phyloP scores from a whole-genome alignment of 306 rosid species.

The Quercus engelmannii region DNA sequence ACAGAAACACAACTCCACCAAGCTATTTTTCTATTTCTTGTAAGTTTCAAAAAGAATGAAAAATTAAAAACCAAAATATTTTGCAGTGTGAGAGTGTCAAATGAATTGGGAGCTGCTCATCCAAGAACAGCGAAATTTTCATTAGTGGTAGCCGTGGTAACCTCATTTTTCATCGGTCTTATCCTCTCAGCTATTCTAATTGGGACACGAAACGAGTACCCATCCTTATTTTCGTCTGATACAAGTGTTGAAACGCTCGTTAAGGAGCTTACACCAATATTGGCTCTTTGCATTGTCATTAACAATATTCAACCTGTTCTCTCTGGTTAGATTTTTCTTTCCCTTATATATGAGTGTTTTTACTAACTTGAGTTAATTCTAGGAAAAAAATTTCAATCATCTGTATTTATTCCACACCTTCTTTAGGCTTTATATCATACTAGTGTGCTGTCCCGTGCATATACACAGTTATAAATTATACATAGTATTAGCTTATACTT shows the following conservation, averaged over 20 bases:
- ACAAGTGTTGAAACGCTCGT: constrained; percentile 44
- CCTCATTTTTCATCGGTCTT: constrained; percentile 37
- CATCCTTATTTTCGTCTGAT: constrained; percentile 51
- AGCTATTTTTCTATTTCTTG: background rate
- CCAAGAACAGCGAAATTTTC: constrained; percentile 86
- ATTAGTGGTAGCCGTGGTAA: constrained; percentile 57
- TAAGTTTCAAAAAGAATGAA: background rate
- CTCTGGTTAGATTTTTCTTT: constrained; percentile 33
- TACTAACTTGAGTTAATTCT: background rate
- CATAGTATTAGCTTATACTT: too few relatives aligned
- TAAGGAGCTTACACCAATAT: constrained; percentile 57
- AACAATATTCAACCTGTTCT: constrained; percentile 83
- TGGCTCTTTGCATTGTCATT: constrained; percentile 63
- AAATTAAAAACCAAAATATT: background rate
- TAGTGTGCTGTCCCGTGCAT: fast-evolving
- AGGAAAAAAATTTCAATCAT: too few relatives aligned
- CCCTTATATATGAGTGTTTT: background rate
- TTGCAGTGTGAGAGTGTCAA: constrained; percentile 83
- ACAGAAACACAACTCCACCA: background rate
- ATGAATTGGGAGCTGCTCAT: constrained; percentile 83
- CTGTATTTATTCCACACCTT: background rate
- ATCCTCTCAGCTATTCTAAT: constrained; percentile 40
- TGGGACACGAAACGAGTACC: constrained; percentile 35
- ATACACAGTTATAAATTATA: too few relatives aligned
- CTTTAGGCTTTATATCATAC: too few relatives aligned